Percentiles rank a stretch among this genome's conserved stretches.
Evolutionary conservation across 1,284 basidiomycete genomes (phyloP).

Genomic region (Microbotryum silenes-acaulis): DNA sequence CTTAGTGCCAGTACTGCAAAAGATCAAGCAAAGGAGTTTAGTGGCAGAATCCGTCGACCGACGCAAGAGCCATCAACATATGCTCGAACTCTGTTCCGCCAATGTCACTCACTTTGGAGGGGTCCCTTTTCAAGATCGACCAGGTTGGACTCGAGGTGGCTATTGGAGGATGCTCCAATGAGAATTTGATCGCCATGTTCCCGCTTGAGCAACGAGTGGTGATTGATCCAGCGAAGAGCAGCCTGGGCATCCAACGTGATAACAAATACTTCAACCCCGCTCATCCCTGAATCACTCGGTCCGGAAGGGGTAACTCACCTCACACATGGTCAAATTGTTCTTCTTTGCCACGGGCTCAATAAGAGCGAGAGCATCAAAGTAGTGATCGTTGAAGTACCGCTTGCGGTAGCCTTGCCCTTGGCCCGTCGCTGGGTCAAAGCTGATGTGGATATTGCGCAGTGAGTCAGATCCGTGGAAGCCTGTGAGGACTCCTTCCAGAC

Average conservation of each 20-base stretch:
- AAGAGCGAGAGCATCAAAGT: constrained; percentile 47
- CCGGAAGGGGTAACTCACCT: constrained; percentile 37
- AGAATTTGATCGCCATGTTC: constrained; percentile 48
- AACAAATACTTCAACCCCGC: too few relatives aligned
- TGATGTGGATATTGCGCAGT: too few relatives aligned
- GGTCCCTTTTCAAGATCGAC: constrained; percentile 51
- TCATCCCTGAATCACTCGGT: too few relatives aligned
- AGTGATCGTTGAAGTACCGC: constrained; percentile 47
- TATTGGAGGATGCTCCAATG: constrained; percentile 50
- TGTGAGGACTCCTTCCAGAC: too few relatives aligned
- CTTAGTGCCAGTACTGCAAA: too few relatives aligned
- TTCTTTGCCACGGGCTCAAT: constrained; percentile 46
- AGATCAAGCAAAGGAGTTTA: too few relatives aligned
- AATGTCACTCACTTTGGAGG: constrained; percentile 38
- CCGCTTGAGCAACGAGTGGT: constrained; percentile 47
- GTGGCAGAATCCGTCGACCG: too few relatives aligned
- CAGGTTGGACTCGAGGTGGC: constrained; percentile 50
- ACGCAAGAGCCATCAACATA: too few relatives aligned
- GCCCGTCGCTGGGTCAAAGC: constrained; percentile 42
- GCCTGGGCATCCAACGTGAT: not conserved
- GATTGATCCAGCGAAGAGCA: constrained; percentile 51
- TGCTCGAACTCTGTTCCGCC: not conserved
- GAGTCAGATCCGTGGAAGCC: too few relatives aligned
- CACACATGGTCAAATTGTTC: constrained; percentile 47
- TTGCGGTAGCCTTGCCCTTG: constrained; percentile 44